A percentile compares a stretch with the other conserved stretches of the same genome.
These are phyloP conservation scores for Aspergillus ostianus DNA, from an alignment of 495 filamentous ascomycete genomes.

Conservation along the genomic window DNA sequence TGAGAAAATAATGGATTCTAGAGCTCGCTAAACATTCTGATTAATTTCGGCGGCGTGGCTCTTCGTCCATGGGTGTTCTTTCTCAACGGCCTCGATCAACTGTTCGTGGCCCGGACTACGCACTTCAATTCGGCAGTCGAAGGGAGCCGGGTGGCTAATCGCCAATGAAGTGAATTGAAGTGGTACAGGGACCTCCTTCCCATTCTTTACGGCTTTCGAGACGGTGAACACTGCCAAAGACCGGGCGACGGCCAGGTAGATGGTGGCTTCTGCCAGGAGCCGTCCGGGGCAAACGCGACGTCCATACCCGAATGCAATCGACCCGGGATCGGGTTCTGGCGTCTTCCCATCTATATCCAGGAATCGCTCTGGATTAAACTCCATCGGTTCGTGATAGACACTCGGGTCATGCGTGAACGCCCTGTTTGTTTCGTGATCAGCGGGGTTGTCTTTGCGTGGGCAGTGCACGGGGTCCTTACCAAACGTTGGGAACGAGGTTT, in stretches of 20 bases:
- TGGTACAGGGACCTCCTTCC: no score
- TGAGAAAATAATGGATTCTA: no score
- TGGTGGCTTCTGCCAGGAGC: slow-evolving; percentile 53
- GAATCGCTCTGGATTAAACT: slow-evolving; percentile 36
- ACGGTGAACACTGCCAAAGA: slow-evolving; percentile 55
- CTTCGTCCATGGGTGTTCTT: background rate
- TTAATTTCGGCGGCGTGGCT: background rate
- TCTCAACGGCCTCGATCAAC: background rate
- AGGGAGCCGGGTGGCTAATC: slow-evolving; percentile 35
- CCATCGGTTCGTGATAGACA: slow-evolving; percentile 16
- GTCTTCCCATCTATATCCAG: slow-evolving; percentile 13
- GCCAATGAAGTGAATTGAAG: no score
- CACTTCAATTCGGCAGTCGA: slow-evolving; percentile 24
- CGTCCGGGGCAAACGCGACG: slow-evolving; percentile 58
- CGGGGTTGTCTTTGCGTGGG: background rate
- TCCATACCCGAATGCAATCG: slow-evolving; percentile 53
- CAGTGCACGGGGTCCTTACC: slow-evolving; percentile 22
- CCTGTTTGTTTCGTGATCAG: slow-evolving; percentile 4
- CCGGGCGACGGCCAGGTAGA: slow-evolving; percentile 49
- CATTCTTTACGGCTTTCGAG: slow-evolving; percentile 20
- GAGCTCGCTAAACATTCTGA: no score
- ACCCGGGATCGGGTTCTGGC: slow-evolving; percentile 26
- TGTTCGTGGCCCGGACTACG: slow-evolving; percentile 27
- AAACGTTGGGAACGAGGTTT: slow-evolving; percentile 33
- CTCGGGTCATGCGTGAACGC: slow-evolving; percentile 19